Conservation (phyloP, 2,329 filamentous ascomycete genomes). For the Fusarium odoratissimum region DNA sequence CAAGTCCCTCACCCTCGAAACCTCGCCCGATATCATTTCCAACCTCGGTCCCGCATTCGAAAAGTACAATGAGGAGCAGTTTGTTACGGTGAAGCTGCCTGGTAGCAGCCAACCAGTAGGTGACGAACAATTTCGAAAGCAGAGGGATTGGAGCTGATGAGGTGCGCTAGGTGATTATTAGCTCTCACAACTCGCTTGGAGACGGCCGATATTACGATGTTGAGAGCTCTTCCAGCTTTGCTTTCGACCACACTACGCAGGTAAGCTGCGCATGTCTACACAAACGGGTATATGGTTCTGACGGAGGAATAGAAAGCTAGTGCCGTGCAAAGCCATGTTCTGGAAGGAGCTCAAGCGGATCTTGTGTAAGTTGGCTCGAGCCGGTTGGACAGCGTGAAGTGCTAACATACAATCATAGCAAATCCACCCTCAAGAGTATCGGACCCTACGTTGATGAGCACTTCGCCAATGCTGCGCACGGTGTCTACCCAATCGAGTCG, state of each 20-base stretch:
- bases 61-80: constrained; percentile 97
- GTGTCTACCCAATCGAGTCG: constrained; percentile 83
- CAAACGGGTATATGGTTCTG: constrained; percentile 7
- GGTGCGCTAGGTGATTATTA: constrained; percentile 77
- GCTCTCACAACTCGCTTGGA: constrained; percentile 84
- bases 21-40: constrained; percentile 73
- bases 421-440: constrained; percentile 84
- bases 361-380: constrained; percentile 72
- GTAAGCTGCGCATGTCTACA: constrained; percentile 53
- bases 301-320: constrained; percentile 76
- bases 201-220: constrained; percentile 89
- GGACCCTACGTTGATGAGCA: constrained; percentile 85
- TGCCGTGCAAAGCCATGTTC: constrained; percentile 78
- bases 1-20: constrained; percentile 81
- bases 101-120: constrained; percentile 75
- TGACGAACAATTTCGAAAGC: not conserved
- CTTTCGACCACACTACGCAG: constrained; percentile 86
- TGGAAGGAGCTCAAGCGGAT: constrained; percentile 82
- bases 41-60: constrained; percentile 86
- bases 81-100: constrained; percentile 88
- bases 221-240: constrained; percentile 87
- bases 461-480: constrained; percentile 83
- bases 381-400: not conserved
- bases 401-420: constrained; percentile 62
- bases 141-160: constrained; percentile 19